Conservation (phyloP, 75 land plant species). For the Pinus albicaulis region DNA sequence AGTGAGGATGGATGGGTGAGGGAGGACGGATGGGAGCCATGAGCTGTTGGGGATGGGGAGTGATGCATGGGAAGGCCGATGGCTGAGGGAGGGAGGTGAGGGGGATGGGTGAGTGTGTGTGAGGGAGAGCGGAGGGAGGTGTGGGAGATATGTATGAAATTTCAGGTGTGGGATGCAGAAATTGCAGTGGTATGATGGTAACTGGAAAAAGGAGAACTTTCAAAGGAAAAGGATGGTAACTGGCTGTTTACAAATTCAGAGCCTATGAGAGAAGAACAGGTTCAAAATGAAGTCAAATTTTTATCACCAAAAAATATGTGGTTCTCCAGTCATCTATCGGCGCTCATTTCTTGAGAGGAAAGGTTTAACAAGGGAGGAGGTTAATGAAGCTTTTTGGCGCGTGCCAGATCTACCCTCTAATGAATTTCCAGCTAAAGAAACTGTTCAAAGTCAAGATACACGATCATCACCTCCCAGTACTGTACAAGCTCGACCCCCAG, state of each 20-base stretch:
- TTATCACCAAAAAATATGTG: conserved; percentile 89
- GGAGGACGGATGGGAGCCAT: too few relatives aligned
- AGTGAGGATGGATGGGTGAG: too few relatives aligned
- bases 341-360: conserved; percentile 89
- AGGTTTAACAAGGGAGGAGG: conserved; percentile 88
- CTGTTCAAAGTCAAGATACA: conserved; percentile 14
- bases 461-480: conserved; percentile 24
- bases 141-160: too few relatives aligned
- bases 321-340: conserved; percentile 81
- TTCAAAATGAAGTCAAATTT: conserved; percentile 91
- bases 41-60: too few relatives aligned
- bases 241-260: conserved; percentile 65
- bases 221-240: conserved; percentile 23
- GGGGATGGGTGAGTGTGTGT: too few relatives aligned
- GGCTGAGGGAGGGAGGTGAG: too few relatives aligned
- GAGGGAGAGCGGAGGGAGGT: too few relatives aligned
- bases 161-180: too few relatives aligned
- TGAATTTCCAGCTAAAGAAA: neutral
- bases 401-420: conserved; percentile 37
- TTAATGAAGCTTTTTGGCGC: conserved; percentile 96
- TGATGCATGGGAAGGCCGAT: too few relatives aligned
- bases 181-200: too few relatives aligned
- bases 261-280: conserved; percentile 88
- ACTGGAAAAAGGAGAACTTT: conserved; percentile 19
- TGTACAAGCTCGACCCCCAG: conserved; percentile 27